phyloP scores from a whole-genome alignment of 345 rosid species.

The Arabidopsis suecica region DNA sequence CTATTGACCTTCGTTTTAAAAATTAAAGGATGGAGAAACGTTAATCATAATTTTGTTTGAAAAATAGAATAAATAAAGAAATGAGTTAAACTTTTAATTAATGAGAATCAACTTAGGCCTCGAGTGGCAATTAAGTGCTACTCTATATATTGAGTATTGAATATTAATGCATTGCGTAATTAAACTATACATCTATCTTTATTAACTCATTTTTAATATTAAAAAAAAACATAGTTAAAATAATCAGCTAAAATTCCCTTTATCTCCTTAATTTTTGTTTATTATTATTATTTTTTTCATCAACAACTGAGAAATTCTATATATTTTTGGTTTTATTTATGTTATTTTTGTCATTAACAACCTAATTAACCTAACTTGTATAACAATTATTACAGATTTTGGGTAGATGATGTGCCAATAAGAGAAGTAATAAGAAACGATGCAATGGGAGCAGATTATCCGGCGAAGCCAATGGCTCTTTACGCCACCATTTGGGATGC shows the following conservation, averaged over 20 bases:
- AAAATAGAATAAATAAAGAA: neutral
- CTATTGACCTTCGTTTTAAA: constrained; percentile 1
- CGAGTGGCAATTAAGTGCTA: neutral
- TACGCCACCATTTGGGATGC: constrained; percentile 99
- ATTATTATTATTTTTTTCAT: neutral
- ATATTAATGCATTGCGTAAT: constrained; percentile 11
- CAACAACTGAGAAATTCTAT: neutral
- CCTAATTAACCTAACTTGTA: neutral
- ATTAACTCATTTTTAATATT: too few relatives aligned
- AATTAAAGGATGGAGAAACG: constrained; percentile 4
- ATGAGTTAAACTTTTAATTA: neutral
- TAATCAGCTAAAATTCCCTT: neutral
- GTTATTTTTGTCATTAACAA: neutral
- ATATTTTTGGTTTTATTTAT: neutral
- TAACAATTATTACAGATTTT: constrained; percentile 60
- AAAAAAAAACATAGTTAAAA: neutral
- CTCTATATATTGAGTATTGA: neutral
- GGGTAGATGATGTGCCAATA: constrained; percentile 83
- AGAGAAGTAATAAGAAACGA: constrained; percentile 68
- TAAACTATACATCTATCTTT: constrained; percentile 9
- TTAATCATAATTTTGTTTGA: neutral
- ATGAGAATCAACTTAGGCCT: neutral
- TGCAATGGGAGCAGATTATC: constrained; percentile 81
- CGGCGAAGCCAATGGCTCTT: constrained; percentile 85
- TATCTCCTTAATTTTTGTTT: neutral